Percentiles rank a stretch among this genome's conserved stretches.
phyloP scores from a whole-genome alignment of 2,329 filamentous ascomycete species.

The Hortaea sp. region DNA sequence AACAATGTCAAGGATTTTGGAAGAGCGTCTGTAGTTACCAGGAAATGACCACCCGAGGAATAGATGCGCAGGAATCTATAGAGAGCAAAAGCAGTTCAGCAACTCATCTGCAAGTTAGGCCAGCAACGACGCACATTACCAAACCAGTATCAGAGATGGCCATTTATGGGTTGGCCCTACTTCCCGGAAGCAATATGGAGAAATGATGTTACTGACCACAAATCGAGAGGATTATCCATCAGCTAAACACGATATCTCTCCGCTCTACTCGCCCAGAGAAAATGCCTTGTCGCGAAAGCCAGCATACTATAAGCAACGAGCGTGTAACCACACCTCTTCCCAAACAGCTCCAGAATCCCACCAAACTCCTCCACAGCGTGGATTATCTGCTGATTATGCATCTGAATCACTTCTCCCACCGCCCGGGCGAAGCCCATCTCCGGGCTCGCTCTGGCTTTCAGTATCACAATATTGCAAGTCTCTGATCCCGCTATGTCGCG shows the following conservation, averaged over 20 bases:
- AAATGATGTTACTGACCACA: too few relatives aligned
- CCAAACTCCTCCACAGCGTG: not conserved
- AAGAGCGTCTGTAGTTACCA: too few relatives aligned
- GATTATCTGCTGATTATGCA: not conserved
- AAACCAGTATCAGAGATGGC: too few relatives aligned
- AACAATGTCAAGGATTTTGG: too few relatives aligned
- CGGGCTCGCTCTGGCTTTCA: not conserved
- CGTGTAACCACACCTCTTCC: not conserved
- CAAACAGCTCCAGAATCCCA: not conserved
- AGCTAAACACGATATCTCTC: not conserved
- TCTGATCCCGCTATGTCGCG: not conserved
- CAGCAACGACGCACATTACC: too few relatives aligned
- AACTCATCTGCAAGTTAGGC: too few relatives aligned
- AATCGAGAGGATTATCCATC: not conserved
- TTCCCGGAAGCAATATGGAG: too few relatives aligned
- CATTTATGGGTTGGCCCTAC: too few relatives aligned
- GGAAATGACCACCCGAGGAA: too few relatives aligned
- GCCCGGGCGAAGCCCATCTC: too few relatives aligned
- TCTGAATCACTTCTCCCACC: not conserved
- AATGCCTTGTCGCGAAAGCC: conserved; percentile 1
- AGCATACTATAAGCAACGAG: not conserved
- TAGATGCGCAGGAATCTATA: too few relatives aligned
- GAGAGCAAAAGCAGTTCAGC: too few relatives aligned
- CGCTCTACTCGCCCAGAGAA: not conserved
- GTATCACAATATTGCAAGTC: not conserved